Percentiles rank a stretch among this genome's conserved stretches.
Conservation (phyloP, 2,329 filamentous ascomycete genomes). For the Paecilomyces sp. region DNA sequence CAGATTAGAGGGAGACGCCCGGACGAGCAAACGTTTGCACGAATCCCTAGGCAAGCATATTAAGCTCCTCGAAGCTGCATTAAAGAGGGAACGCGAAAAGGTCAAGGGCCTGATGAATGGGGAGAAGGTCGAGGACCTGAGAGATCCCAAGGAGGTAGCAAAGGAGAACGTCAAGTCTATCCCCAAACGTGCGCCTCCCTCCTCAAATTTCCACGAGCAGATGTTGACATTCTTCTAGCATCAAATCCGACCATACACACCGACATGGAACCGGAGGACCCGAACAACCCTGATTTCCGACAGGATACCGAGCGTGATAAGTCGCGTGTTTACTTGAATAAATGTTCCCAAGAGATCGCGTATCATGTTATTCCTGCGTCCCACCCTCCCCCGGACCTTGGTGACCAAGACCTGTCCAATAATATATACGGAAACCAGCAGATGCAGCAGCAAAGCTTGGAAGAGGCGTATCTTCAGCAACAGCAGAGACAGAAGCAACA, state of each 20-base stretch:
- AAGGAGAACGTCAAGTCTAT: slow-evolving; percentile 37
- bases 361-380: slow-evolving; percentile 61
- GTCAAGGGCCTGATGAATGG: slow-evolving; percentile 48
- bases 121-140: slow-evolving; percentile 43
- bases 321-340: slow-evolving; percentile 55
- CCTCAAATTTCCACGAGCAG: neutral
- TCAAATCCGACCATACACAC: slow-evolving; percentile 42
- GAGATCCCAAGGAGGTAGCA: slow-evolving; percentile 38
- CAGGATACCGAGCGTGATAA: slow-evolving; percentile 56
- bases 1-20: slow-evolving; percentile 79
- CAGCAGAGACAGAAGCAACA: slow-evolving; percentile 46
- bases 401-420: slow-evolving; percentile 35
- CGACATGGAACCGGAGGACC: slow-evolving; percentile 34
- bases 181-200: slow-evolving; percentile 25
- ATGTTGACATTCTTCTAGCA: slow-evolving; percentile 15
- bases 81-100: slow-evolving; percentile 74
- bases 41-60: slow-evolving; percentile 88
- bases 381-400: slow-evolving; percentile 50
- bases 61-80: slow-evolving; percentile 76
- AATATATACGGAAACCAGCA: slow-evolving; percentile 42
- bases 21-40: slow-evolving; percentile 80
- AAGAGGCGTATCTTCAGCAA: slow-evolving; percentile 53
- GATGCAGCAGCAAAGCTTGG: slow-evolving; percentile 49
- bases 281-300: slow-evolving; percentile 42
- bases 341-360: slow-evolving; percentile 61